Conservation (phyloP, 1,284 basidiomycete species). For the Vanrija pseudolonga region DNA sequence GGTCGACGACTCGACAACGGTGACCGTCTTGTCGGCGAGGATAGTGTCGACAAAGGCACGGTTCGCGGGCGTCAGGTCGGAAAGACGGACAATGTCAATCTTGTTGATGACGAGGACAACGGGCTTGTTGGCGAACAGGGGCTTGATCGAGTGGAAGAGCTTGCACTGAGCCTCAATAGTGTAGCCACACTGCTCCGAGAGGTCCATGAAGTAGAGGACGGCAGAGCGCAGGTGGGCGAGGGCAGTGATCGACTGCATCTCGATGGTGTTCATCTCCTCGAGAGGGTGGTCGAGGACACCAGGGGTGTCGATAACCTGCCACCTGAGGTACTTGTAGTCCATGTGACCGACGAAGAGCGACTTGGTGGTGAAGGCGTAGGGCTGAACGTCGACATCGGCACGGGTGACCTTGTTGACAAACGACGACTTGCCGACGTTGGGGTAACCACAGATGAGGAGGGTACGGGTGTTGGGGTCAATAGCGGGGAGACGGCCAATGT, state of each 20-base stretch:
- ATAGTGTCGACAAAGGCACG: conserved; percentile 80
- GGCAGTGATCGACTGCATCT: conserved; percentile 98
- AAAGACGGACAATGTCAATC: conserved; percentile 80
- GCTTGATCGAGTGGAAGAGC: conserved; percentile 96
- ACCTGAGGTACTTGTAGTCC: conserved; percentile 94
- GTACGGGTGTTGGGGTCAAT: conserved; percentile 95
- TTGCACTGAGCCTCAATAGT: conserved; percentile 91
- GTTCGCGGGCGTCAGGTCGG: conserved; percentile 71
- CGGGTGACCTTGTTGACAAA: conserved; percentile 98
- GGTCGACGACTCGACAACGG: conserved; percentile 78
- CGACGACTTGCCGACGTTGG: conserved; percentile 94
- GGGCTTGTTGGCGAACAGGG: conserved; percentile 87
- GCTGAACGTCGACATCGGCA: conserved; percentile 95
- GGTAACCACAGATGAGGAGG: conserved; percentile 91
- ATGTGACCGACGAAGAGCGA: conserved; percentile 93
- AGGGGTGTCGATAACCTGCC: conserved; percentile 96
- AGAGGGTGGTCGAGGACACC: conserved; percentile 83
- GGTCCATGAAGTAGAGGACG: conserved; percentile 94
- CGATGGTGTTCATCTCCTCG: conserved; percentile 98
- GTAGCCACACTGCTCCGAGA: conserved; percentile 94
- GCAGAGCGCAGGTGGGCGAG: conserved; percentile 88
- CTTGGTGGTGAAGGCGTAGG: conserved; percentile 97
- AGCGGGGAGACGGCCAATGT: conserved; percentile 90
- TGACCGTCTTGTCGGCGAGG: conserved; percentile 65
- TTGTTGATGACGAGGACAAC: conserved; percentile 92